Percentiles rank a stretch among this genome's conserved stretches.
Evolutionary conservation across 352 stramenopile genomes (phyloP).

Genomic region (Phytophthora tentaculata): DNA sequence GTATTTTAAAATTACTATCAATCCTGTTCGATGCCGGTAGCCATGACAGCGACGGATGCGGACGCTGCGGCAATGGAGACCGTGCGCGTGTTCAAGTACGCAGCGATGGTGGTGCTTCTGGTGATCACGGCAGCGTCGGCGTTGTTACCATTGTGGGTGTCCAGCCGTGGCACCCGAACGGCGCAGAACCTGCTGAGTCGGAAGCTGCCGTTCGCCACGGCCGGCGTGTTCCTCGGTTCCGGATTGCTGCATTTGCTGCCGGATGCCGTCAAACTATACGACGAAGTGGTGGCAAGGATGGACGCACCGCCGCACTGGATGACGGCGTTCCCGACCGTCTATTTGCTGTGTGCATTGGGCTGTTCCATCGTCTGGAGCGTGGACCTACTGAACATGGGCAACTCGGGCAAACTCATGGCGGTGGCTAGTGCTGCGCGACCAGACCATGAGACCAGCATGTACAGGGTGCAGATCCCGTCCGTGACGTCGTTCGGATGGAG

Average conservation of each 20-base stretch:
- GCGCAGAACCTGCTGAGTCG: slow-evolving; percentile 49
- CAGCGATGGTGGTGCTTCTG: slow-evolving; percentile 52
- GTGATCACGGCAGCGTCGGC: slow-evolving; percentile 64
- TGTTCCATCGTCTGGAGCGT: slow-evolving; percentile 69
- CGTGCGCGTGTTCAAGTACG: slow-evolving; percentile 59
- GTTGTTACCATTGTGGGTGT: slow-evolving; percentile 62
- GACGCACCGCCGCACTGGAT: slow-evolving; percentile 42
- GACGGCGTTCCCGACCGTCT: slow-evolving; percentile 56
- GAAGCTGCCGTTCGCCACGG: slow-evolving; percentile 71
- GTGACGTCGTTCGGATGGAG: slow-evolving; percentile 58
- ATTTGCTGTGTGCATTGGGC: slow-evolving; percentile 58
- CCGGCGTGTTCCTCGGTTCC: slow-evolving; percentile 68
- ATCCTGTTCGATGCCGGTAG: slow-evolving; percentile 24
- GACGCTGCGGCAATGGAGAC: slow-evolving; percentile 14
- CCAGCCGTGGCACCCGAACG: slow-evolving; percentile 44
- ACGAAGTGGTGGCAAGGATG: slow-evolving; percentile 46
- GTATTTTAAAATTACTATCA: slow-evolving; percentile 10
- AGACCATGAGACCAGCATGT: slow-evolving; percentile 69
- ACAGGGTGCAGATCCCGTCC: slow-evolving; percentile 59
- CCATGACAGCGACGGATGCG: slow-evolving; percentile 7
- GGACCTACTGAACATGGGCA: slow-evolving; percentile 67
- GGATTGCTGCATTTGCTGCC: slow-evolving; percentile 66
- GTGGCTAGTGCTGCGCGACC: slow-evolving; percentile 60
- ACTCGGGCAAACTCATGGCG: slow-evolving; percentile 73
- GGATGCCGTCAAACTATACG: slow-evolving; percentile 64